Percentiles rank a stretch among this genome's conserved stretches.
Conservation (phyloP, 352 stramenopile species). For the Phytophthora fragariaefolia region DNA sequence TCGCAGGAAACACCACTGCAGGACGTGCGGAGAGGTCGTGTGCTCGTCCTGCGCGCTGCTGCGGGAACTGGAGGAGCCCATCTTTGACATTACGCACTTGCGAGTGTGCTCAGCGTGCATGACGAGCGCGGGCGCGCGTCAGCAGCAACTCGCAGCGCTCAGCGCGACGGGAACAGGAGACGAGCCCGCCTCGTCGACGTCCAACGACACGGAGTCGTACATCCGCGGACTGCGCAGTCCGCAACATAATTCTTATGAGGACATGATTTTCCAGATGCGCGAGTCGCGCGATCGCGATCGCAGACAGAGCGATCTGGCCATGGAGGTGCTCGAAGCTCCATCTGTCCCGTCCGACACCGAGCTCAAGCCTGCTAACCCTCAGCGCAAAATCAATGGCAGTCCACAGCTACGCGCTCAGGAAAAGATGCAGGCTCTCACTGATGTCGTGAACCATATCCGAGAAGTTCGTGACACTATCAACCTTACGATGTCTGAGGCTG, state of each 20-base stretch:
- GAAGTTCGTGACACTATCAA: conserved; percentile 76
- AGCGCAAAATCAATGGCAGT: conserved; percentile 22
- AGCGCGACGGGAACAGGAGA: conserved; percentile 32
- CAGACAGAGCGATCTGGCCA: conserved; percentile 43
- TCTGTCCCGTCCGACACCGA: conserved; percentile 24
- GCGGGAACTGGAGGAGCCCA: conserved; percentile 69
- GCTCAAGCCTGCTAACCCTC: conserved; percentile 22
- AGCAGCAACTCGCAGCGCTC: conserved; percentile 23
- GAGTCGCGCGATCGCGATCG: conserved; percentile 55
- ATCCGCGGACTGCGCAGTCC: conserved; percentile 50
- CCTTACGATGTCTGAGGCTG: conserved; percentile 62
- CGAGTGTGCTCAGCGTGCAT: conserved; percentile 72
- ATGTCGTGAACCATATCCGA: conserved; percentile 72
- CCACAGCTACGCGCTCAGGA: conserved; percentile 44
- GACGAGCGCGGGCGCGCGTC: conserved; percentile 40
- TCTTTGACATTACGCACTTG: conserved; percentile 72
- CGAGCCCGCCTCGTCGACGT: conserved; percentile 55
- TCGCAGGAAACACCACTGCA: conserved; percentile 75
- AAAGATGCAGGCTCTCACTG: conserved; percentile 57
- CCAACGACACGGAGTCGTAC: conserved; percentile 64
- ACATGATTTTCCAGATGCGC: conserved; percentile 67
- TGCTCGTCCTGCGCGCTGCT: conserved; percentile 70
- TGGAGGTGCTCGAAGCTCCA: conserved; percentile 35
- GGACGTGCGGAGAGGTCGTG: conserved; percentile 75
- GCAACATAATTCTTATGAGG: conserved; percentile 64